Evolutionary conservation across 345 rosid genomes (phyloP).

Genomic region (Linum usitatissimum): DNA sequence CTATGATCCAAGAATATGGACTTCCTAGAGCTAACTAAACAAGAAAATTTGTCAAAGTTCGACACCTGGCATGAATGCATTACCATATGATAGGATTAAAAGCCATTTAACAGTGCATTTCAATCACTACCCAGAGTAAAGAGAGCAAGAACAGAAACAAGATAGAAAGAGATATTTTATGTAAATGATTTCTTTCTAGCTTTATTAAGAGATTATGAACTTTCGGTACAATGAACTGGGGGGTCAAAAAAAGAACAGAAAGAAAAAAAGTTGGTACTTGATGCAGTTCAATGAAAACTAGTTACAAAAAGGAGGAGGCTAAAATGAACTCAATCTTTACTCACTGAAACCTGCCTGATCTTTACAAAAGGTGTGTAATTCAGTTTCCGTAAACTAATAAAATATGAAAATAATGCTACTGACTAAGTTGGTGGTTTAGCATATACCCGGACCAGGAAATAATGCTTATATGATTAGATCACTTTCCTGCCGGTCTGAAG

Average conservation of each 20-base stretch:
- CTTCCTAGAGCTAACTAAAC: background rate
- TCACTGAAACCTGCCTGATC: slow-evolving; percentile 18
- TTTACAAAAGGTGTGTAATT: slow-evolving; percentile 16
- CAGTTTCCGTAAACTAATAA: slow-evolving; percentile 5
- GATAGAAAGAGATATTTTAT: slow-evolving; percentile 1
- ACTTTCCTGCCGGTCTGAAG: slow-evolving; percentile 3
- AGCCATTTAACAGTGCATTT: background rate
- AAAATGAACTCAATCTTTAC: slow-evolving; percentile 11
- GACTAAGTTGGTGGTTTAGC: background rate
- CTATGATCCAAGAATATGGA: background rate
- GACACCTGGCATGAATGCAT: too few species aligned
- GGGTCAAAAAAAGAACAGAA: background rate
- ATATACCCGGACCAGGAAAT: background rate
- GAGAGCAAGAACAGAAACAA: background rate
- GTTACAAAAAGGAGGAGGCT: slow-evolving; percentile 14
- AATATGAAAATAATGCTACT: background rate
- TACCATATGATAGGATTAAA: too few species aligned
- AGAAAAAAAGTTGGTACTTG: slow-evolving; percentile 12
- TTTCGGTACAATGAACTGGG: background rate
- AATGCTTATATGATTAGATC: background rate
- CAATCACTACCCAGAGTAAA: background rate
- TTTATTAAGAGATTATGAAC: slow-evolving; percentile 5
- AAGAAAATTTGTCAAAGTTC: background rate
- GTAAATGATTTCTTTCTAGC: slow-evolving; percentile 11
- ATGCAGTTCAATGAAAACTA: slow-evolving; percentile 9